These are phyloP conservation scores for Rutidosis leptorrhynchoides DNA, from an alignment of 129 eudicot genomes.

Conservation along the genomic window DNA sequence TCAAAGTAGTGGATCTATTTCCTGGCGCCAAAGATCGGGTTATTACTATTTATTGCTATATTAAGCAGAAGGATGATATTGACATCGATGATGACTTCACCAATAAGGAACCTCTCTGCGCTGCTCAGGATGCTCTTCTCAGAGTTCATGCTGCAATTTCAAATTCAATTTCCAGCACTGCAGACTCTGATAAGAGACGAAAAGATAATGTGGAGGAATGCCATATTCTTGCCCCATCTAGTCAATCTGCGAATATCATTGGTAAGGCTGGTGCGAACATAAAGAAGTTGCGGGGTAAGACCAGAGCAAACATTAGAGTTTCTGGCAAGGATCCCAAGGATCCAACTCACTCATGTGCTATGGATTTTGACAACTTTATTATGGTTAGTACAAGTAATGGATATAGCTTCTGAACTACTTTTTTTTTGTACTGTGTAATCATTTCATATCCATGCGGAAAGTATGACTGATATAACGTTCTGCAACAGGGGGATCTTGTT, in stretches of 20 bases:
- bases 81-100: slow-evolving; percentile 66
- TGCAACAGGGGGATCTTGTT: no score
- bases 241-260: slow-evolving; percentile 85
- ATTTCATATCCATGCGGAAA: no score
- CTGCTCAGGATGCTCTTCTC: slow-evolving; percentile 89
- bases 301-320: slow-evolving; percentile 60
- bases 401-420: not conserved
- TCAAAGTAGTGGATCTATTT: slow-evolving; percentile 82
- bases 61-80: slow-evolving; percentile 59
- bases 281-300: slow-evolving; percentile 68
- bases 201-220: slow-evolving; percentile 73
- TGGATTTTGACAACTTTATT: slow-evolving; percentile 88
- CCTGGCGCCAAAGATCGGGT: slow-evolving; percentile 82
- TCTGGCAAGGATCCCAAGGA: slow-evolving; percentile 63
- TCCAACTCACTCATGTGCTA: slow-evolving; percentile 79
- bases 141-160: slow-evolving; percentile 72
- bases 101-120: slow-evolving; percentile 54
- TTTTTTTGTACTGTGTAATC: not conserved
- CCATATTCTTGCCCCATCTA: slow-evolving; percentile 76
- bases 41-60: slow-evolving; percentile 67
- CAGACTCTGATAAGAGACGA: slow-evolving; percentile 55
- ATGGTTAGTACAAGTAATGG: slow-evolving; percentile 44
- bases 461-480: no score
- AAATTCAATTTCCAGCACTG: slow-evolving; percentile 46
- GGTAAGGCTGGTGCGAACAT: slow-evolving; percentile 83